Evolutionary conservation across 495 filamentous ascomycete species (phyloP).

Genomic region (Trypethelium eluteriae): DNA sequence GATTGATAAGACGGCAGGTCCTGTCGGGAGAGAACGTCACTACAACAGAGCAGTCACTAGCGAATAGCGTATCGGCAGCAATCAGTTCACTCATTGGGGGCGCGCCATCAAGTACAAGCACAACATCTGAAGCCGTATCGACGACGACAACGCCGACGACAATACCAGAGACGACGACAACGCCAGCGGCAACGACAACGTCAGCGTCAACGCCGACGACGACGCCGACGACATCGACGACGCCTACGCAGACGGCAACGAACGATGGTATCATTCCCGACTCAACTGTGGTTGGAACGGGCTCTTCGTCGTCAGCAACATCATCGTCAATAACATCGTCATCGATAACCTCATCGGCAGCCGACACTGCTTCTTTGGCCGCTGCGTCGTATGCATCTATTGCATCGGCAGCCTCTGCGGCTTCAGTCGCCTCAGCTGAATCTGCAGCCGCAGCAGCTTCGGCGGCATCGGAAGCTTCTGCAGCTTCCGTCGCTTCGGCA

Average conservation of each 20-base stretch:
- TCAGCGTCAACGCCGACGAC: too few relatives aligned
- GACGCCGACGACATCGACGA: too few relatives aligned
- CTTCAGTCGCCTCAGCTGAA: neutral
- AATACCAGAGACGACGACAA: neutral
- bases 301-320: too few relatives aligned
- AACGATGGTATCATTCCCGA: neutral
- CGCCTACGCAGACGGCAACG: too few relatives aligned
- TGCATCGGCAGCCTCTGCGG: neutral
- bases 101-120: conserved; percentile 16
- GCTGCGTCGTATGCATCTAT: neutral
- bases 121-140: neutral
- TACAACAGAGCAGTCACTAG: conserved; percentile 26
- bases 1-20: conserved; percentile 41
- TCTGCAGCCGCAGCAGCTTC: neutral
- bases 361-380: conserved; percentile 2
- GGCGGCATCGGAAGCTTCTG: neutral
- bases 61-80: conserved; percentile 22
- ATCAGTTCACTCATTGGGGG: conserved; percentile 15
- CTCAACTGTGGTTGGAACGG: too few relatives aligned
- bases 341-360: conserved; percentile 1
- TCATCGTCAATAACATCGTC: neutral
- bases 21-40: conserved; percentile 24
- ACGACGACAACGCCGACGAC: neutral
- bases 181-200: neutral
- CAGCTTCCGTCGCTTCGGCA: neutral